Evolutionary conservation across 2,329 filamentous ascomycete species (phyloP).

Genomic region (Aureobasidium sp.): DNA sequence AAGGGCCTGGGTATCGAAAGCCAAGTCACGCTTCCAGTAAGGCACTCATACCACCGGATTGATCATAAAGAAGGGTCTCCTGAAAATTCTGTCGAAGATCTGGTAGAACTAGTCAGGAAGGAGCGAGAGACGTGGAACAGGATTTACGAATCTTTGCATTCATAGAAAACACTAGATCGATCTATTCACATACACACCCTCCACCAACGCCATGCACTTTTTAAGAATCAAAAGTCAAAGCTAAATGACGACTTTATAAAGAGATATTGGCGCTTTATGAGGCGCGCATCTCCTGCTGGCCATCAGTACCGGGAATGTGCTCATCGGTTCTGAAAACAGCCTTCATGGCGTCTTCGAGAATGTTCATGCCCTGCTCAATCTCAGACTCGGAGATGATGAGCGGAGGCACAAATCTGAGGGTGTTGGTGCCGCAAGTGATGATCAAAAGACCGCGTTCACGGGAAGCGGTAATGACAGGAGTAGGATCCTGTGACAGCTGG

Average conservation of each 20-base stretch:
- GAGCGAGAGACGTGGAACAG: no score
- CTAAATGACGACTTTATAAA: not conserved
- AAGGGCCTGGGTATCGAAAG: no score
- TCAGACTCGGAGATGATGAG: conserved; percentile 73
- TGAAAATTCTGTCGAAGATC: no score
- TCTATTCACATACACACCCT: not conserved
- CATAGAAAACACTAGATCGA: not conserved
- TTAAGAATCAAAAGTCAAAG: not conserved
- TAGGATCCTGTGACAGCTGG: conserved; percentile 69
- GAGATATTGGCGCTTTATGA: not conserved
- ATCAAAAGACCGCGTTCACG: conserved; percentile 80
- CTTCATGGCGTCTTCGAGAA: conserved; percentile 62
- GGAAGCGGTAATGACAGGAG: conserved; percentile 71
- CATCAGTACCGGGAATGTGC: conserved; percentile 33
- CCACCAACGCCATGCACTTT: conserved; percentile 7
- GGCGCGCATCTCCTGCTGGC: conserved; percentile 38
- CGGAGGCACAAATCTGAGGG: conserved; percentile 83
- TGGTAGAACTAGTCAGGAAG: no score
- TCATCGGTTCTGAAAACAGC: conserved; percentile 42
- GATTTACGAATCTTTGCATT: not conserved
- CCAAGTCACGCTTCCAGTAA: no score
- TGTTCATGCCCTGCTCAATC: conserved; percentile 68
- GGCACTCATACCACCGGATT: no score
- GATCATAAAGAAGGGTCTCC: no score
- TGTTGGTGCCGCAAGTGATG: conserved; percentile 90